Base-by-base conservation (phyloP, 768 basidiomycete species). In the Xerocomellus intermedius region DNA sequence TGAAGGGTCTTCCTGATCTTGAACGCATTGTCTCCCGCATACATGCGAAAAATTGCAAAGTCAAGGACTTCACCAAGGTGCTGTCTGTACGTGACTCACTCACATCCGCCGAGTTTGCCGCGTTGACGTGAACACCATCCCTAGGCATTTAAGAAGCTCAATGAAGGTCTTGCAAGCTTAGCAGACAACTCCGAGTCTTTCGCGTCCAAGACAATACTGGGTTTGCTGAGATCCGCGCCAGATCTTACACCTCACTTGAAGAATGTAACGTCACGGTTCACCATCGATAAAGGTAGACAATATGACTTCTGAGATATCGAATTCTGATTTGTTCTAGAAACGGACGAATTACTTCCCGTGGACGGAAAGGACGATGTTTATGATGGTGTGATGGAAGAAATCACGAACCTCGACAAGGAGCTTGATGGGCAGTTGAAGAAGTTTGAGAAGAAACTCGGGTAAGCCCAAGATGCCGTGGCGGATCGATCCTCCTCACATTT, bases 11-110 rank as follows among this genome's bases (percentile, higher is more conserved):
- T 8, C 94, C 94, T 7, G 96, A 98, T 69, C 80, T 96, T 9
- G 93, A 98, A 68, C 90, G 97, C 14, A 84, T 97, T 54, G 86
- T 99, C 10, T 94, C 94, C 12, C 87, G 97, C 36, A 89, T 98
- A 52, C 97, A 98, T 66, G 95, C 95, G 13, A 93, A 89, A 68
- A 90, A 85, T 54, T 91, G 91, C 73, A 87, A 83, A 69, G 83
- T 94, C 56, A 84, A 80, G 60, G 93, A 97, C 64, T 99, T 99
- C 69, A 68, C 88, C 59, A 91, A 86, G 67, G 89, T 96, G 22
- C 78, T 97, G 10, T 73, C 75, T 43, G 94, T 94, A 68, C 58
- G 78, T 68, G 46, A 47, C 47, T 39, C 13, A 0, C n/a, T 7
- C 13, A 14, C 21, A 10, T 28, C 41, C 1, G 7, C 37, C 38